Base-by-base conservation (phyloP, 2,329 filamentous ascomycete genomes). In the Phoma sp. region DNA sequence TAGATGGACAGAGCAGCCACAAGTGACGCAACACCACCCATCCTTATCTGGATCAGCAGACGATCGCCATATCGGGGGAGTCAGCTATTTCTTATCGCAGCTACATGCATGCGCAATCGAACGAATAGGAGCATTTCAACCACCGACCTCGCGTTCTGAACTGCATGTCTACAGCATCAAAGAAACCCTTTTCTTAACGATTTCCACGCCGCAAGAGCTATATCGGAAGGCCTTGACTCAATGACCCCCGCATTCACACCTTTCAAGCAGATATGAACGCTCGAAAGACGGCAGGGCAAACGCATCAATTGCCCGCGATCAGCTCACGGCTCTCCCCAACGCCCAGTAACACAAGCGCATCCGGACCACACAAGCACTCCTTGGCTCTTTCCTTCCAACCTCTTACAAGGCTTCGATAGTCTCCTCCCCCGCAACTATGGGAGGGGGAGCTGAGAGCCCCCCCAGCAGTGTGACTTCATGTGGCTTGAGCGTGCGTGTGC, bases 21-120 rank as follows among this genome's bases (percentile, higher is more conserved):
- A 64, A 62, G 33, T 71, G 65, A 65, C 52, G 67, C 58, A 59
- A 50, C 54, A 42, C 40, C 48, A 8, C 24, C 36, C 29, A 55
- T 42, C 53, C 70, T 71, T 71, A 74, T 73, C 70, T 67, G 55
- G 69, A 74, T 74, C 69, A 61, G 64, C 69, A 55, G 47, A 49
- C 41, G n/a, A 47, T 48, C 59, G 39, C 64, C 62, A 42, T 29
- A 63, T 65, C 47, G 9, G 58, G 63, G 29, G 30, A 2, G 37
- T 45, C 47, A 52, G 60, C 66, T 65, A 67, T 67, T 64, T 59
- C 55, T 59, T 55, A 55, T 59, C 55, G 43, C 54, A 45, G 33
- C 36, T 36, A 10, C 58, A 47, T 58, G 61, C 58, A 54, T 39
- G 55, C 38, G 39, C 29, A 43, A 62, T 57, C 55, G 49, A 61